Evolutionary conservation across 305 asterid genomes (phyloP).

Genomic region (Nicotiana rustica): DNA sequence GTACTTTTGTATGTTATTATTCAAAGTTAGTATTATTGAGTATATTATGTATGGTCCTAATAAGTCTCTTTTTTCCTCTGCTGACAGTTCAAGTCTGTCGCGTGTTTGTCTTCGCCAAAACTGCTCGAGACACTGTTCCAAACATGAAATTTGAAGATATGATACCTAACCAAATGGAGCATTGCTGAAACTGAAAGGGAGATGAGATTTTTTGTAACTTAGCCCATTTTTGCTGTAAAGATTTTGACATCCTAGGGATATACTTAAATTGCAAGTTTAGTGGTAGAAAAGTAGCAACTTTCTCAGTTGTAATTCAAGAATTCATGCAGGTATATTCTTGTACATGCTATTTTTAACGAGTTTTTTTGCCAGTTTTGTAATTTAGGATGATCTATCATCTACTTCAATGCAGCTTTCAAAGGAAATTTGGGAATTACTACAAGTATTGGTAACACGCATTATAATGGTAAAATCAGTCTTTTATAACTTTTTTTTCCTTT

Average conservation of each 20-base stretch:
- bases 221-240: constrained; percentile 27
- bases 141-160: constrained; percentile 26
- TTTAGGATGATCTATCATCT: constrained; percentile 26
- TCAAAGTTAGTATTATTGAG: constrained; percentile 16
- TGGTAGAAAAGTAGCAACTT: background rate
- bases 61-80: background rate
- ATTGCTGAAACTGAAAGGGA: constrained; percentile 28
- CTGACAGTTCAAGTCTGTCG: constrained; percentile 39
- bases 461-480: too few species aligned
- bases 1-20: constrained; percentile 43
- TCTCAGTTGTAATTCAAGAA: constrained; percentile 26
- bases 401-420: background rate
- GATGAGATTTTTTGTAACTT: background rate
- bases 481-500: background rate
- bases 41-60: constrained; percentile 24
- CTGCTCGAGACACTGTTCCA: constrained; percentile 38
- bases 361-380: background rate
- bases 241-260: background rate
- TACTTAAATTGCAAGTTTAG: constrained; percentile 25
- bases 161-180: constrained; percentile 26
- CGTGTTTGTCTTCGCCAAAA: constrained; percentile 38
- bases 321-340: constrained; percentile 14
- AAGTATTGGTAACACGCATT: too few species aligned
- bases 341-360: constrained; percentile 9
- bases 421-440: too few species aligned